Base-by-base conservation (phyloP, 257 asterid species). In the Primulina huaijiensis region DNA sequence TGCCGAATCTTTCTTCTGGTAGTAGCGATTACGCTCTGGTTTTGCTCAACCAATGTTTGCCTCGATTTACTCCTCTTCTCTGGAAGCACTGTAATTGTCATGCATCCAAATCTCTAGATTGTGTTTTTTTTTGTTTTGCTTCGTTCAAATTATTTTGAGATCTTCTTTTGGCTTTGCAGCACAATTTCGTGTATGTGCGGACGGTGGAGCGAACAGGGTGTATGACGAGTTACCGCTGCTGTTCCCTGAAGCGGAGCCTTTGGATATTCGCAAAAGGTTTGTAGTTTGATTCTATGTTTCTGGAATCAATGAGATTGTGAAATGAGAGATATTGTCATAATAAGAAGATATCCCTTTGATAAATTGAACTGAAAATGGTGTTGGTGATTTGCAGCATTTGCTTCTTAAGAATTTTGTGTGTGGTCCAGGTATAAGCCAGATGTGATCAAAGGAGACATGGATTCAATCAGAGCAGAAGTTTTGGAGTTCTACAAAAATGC, bases 171-270 rank as follows among this genome's bases (percentile, higher is more conserved):
- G 17, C 33, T 68, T 72, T 52, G 35, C 97, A 92, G 98, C 96
- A 72, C 81, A 73, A 29, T 67, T 87, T 75, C 96, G 82, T 74
- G 66, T 93, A 50, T 93, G 99, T 37, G 96, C 99, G 0, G 99
- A 90, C 72, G 99, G 97, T 71, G 99, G 96, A 31, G 97, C 96
- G 12, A 93, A 93, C 73, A 82, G 96, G 21, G 46, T 93, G 85
- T 88, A 73, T 73, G 99, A 93, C 78, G 96, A 89, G 57, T 73
- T 93, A 83, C 99, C 99, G 64, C 76, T 31, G 63, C 66, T 89
- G 9, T 89, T 89, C 64, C 96, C 97, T 7, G 72, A 73, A 0
- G 88, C 90, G 67, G 86, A 85, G 2, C 81, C 83, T 55, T 73
- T 60, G 19, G 78, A 78, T 76, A 76, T 90, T 69, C 99, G 96